Evolutionary conservation across 192 early-diverging fungal species (phyloP).

Genomic region (Rhizophagus clarus): DNA sequence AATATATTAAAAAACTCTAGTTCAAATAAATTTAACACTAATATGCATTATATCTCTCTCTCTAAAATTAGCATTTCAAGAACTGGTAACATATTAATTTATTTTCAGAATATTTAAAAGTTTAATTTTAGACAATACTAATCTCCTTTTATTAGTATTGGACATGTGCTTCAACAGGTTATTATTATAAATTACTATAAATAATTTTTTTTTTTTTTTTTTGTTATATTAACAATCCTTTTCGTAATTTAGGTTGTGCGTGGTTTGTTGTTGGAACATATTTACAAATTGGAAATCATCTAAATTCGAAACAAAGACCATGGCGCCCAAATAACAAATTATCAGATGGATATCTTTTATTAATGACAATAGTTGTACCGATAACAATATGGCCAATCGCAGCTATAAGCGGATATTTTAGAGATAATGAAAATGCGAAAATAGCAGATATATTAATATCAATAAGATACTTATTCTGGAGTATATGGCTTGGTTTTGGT

Average conservation of each 20-base stretch:
- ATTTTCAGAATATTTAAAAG: neutral
- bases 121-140: no score
- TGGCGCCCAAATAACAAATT: conserved; percentile 9
- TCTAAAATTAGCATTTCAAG: neutral
- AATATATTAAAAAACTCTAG: neutral
- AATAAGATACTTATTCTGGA: neutral
- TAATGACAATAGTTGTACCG: neutral
- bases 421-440: neutral
- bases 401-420: neutral
- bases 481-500: neutral
- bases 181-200: no score
- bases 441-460: neutral
- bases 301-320: neutral
- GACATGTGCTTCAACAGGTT: conserved; percentile 1
- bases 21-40: no score
- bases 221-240: neutral
- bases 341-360: conserved; percentile 6
- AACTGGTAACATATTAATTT: neutral
- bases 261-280: conserved; percentile 18
- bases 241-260: neutral
- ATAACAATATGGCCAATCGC: neutral
- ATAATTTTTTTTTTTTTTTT: no score
- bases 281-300: conserved; percentile 12
- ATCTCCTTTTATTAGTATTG: neutral
- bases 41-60: no score